Evolutionary conservation across 1,139 yeast genomes (phyloP), one percentile per base, ranked within the genome.

Genomic region (Zygosaccharomyces sapae): DNA sequence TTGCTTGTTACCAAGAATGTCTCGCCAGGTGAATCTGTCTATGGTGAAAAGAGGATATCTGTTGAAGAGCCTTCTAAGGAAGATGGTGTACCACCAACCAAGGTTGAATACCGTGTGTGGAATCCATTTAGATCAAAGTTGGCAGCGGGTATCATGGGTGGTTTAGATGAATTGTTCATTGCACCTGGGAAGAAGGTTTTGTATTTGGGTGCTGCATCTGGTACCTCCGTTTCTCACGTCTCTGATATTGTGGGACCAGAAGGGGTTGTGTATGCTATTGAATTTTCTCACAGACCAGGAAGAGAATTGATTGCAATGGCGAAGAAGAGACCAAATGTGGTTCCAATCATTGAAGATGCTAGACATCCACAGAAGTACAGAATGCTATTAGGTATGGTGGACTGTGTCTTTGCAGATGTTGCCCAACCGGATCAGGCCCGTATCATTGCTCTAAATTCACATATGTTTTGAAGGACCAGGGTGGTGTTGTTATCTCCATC

Each of bases 361-460:
- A 92, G 98, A 79, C 98, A 92, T 75, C 98, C 98, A 65, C 98
- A 92, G 72, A 92, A 94, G 74, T 92, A 92, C 83, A 85, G 98
- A 78, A 92, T 92, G 97, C 81, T 92, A 66, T 79, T 92, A 56
- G 96, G 97, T 65, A 92, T 92, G 98, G 97, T 92, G 58, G 98
- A 94, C 71, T 88, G 83, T 67, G 97, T 92, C 55, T 92, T 92
- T 66, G 98, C 98, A 58, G 98, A 92, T 80, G 98, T 92, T 70
- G 98, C 98, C 59, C 98, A 92, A 78, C 98, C 98, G 44, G 98
- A 92, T 76, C 98, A 92, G 77, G 98, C 98, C 62, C 95, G 98
- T 84, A 94, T 92, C 70, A 90, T 94, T 72, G 98, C 97, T 49
- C 81, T 92, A 71, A 92, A 92, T 81, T 85, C 97, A 49, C 98